These are phyloP conservation scores for Iberis pinnata DNA, from an alignment of 345 rosid genomes.

Conservation along the genomic window DNA sequence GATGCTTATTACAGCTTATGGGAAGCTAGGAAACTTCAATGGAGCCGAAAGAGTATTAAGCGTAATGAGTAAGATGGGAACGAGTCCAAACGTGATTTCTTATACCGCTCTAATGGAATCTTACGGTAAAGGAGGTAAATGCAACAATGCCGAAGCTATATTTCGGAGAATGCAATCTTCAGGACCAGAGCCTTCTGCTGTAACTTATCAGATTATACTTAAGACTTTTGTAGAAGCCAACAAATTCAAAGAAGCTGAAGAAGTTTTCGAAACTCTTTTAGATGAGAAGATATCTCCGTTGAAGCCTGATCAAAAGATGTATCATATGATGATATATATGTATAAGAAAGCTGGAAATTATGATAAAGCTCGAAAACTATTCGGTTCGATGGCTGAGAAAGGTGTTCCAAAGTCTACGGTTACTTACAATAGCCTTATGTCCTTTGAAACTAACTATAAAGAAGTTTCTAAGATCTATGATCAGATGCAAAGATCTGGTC, in stretches of 20 bases:
- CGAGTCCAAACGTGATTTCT: conserved; percentile 63
- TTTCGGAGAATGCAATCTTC: conserved; percentile 87
- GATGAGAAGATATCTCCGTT: conserved; percentile 55
- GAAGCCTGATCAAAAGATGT: conserved; percentile 91
- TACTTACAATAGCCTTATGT: conserved; percentile 88
- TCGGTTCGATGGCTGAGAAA: conserved; percentile 63
- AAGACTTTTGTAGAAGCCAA: conserved; percentile 76
- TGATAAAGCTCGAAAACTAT: conserved; percentile 71
- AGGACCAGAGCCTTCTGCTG: conserved; percentile 89
- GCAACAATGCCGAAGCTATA: conserved; percentile 84
- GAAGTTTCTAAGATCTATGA: conserved; percentile 95
- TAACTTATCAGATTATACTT: conserved; percentile 87
- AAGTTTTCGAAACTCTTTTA: conserved; percentile 70
- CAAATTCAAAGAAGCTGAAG: conserved; percentile 81
- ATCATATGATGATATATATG: conserved; percentile 94
- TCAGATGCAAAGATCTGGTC: conserved; percentile 93
- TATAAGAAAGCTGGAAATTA: conserved; percentile 79
- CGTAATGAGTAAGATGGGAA: conserved; percentile 62
- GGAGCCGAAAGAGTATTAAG: conserved; percentile 71
- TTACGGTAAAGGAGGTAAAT: conserved; percentile 80
- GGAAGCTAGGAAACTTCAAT: conserved; percentile 82
- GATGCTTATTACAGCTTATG: conserved; percentile 86
- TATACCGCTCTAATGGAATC: conserved; percentile 95
- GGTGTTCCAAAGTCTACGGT: conserved; percentile 69
- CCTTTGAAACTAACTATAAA: conserved; percentile 80